Evolutionary conservation across 2,329 filamentous ascomycete species (phyloP).

Genomic region (Aureobasidium sp.): DNA sequence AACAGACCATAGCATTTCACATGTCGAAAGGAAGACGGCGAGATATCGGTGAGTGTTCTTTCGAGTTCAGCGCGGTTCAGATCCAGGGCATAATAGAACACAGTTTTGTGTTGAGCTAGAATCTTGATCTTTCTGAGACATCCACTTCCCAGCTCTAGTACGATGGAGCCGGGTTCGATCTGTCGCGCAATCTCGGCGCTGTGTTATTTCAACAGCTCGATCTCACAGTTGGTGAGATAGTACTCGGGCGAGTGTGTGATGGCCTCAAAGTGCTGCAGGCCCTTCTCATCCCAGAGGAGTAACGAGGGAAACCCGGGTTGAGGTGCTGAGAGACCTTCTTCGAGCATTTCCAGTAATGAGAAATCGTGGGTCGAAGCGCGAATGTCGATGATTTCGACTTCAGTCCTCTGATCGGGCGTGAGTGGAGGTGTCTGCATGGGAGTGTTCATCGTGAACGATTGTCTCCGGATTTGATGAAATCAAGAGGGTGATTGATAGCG

Average conservation of each 20-base stretch:
- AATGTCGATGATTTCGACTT: slow-evolving; percentile 1
- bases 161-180: neutral
- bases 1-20: neutral
- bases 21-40: neutral
- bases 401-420: neutral
- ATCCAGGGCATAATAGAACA: neutral
- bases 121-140: slow-evolving; percentile 2
- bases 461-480: neutral
- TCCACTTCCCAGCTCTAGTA: neutral
- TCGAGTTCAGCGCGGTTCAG: neutral
- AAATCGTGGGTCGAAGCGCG: neutral
- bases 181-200: neutral
- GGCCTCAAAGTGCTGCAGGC: neutral
- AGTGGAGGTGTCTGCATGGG: neutral
- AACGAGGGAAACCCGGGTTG: neutral
- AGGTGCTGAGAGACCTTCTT: neutral
- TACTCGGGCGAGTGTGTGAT: neutral
- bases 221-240: slow-evolving; percentile 4
- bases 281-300: slow-evolving; percentile 6
- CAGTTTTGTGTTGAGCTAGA: neutral
- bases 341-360: neutral
- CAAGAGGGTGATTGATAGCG: neutral
- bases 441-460: neutral
- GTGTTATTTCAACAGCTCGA: neutral
- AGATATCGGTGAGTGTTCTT: neutral